phyloP scores from a whole-genome alignment of 352 stramenopile species.

The Phytophthora citricola region DNA sequence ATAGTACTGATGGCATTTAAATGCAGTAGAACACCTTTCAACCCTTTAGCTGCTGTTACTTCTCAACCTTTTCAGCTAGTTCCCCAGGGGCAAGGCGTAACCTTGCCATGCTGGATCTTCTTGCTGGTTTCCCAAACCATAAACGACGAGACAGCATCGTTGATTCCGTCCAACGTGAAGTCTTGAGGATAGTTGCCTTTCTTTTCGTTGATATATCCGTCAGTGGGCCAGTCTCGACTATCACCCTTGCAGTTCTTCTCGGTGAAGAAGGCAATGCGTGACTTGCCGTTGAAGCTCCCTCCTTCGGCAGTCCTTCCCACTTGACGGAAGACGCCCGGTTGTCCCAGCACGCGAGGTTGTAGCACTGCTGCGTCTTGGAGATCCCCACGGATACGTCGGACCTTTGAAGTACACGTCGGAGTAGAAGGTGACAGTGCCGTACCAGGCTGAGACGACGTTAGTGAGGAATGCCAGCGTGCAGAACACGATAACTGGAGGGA shows the following conservation, averaged over 20 bases:
- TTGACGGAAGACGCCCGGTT: conserved; percentile 35
- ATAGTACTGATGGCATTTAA: conserved; percentile 3
- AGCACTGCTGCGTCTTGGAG: conserved; percentile 29
- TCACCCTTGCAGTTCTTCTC: conserved; percentile 30
- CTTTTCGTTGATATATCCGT: conserved; percentile 25
- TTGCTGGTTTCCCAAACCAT: conserved; percentile 34
- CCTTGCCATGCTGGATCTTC: conserved; percentile 16
- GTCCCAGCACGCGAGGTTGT: conserved; percentile 37
- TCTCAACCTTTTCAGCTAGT: conserved; percentile 13
- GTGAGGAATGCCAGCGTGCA: conserved; percentile 5
- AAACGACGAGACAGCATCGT: conserved; percentile 37
- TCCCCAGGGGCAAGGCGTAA: conserved; percentile 31
- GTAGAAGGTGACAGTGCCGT: conserved; percentile 28
- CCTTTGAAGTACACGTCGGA: conserved; percentile 17
- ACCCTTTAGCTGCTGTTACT: no score
- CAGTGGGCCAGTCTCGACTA: conserved; percentile 26
- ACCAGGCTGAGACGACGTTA: conserved; percentile 22
- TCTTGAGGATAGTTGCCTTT: conserved; percentile 33
- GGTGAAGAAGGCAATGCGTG: conserved; percentile 38
- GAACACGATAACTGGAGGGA: neutral
- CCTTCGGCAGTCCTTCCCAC: conserved; percentile 26
- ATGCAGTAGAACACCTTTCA: conserved; percentile 1
- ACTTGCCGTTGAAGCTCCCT: conserved; percentile 24
- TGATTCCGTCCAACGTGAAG: conserved; percentile 33
- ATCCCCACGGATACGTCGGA: conserved; percentile 26